Evolutionary conservation across 2,329 filamentous ascomycete genomes (phyloP).

Genomic region (Alternaria alternata): DNA sequence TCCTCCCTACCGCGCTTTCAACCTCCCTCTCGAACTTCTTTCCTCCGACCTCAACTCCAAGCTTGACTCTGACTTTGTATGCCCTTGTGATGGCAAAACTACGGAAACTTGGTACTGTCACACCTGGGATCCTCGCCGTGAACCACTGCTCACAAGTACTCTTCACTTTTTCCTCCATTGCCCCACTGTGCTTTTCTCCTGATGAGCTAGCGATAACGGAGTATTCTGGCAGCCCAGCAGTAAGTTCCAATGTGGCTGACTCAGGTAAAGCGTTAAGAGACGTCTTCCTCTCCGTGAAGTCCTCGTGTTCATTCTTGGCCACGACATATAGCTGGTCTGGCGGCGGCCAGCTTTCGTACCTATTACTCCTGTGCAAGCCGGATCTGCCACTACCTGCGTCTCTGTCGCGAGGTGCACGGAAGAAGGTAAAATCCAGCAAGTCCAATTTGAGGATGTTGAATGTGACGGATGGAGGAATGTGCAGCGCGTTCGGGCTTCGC

Average conservation of each 20-base stretch:
- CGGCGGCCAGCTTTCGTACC: conserved; percentile 10
- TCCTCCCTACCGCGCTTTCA: background rate
- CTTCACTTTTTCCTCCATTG: conserved; percentile 20
- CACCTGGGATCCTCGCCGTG: conserved; percentile 28
- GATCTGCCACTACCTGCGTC: conserved; percentile 11
- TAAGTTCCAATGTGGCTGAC: conserved; percentile 7
- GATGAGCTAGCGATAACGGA: conserved; percentile 11
- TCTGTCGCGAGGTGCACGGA: conserved; percentile 32
- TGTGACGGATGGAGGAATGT: conserved; percentile 22
- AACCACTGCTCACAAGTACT: conserved; percentile 29
- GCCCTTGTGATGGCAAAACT: conserved; percentile 33
- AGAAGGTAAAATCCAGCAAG: conserved; percentile 28
- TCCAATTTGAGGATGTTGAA: conserved; percentile 31
- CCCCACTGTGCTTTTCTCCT: conserved; percentile 2
- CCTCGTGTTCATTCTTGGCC: conserved; percentile 1
- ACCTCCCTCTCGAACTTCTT: background rate
- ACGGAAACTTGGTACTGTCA: conserved; percentile 31
- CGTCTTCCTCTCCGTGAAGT: conserved; percentile 21
- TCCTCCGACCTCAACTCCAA: conserved; percentile 4
- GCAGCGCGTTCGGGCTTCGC: conserved; percentile 18
- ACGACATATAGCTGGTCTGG: conserved; percentile 1
- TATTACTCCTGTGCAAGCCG: conserved; percentile 4
- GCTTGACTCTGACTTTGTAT: conserved; percentile 32
- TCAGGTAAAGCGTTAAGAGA: conserved; percentile 30
- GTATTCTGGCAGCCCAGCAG: background rate